Conservation (phyloP, 164 flowering plant genomes). For the Platanus orientalis region DNA sequence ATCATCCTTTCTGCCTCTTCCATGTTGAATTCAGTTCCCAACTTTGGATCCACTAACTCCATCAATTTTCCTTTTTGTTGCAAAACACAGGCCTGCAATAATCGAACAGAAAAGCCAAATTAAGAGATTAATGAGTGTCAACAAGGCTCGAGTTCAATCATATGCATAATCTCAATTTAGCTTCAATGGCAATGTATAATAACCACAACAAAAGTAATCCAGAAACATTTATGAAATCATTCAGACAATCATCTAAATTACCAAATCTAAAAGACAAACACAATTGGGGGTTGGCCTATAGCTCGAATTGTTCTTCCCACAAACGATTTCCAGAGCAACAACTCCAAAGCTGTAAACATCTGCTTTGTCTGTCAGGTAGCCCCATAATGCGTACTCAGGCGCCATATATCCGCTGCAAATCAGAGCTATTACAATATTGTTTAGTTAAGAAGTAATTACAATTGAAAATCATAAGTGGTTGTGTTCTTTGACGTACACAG, state of each 20-base stretch:
- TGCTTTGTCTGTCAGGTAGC: not conserved
- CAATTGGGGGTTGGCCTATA: not conserved
- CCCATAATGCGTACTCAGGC: not conserved
- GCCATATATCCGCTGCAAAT: not conserved
- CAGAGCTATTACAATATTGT: not conserved
- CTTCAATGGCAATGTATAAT: no score
- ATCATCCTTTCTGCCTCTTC: constrained; percentile 52
- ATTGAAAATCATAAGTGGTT: not conserved
- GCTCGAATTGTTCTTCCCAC: not conserved
- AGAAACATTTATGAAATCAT: no score
- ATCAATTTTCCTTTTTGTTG: constrained; percentile 45
- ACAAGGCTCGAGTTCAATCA: no score
- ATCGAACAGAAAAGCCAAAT: no score
- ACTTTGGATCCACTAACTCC: constrained; percentile 50
- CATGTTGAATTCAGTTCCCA: constrained; percentile 42
- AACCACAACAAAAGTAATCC: no score
- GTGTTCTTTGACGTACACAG: constrained; percentile 51
- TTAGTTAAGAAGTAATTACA: no score
- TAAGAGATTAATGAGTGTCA: not conserved
- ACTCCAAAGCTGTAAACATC: not conserved
- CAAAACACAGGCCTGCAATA: constrained; percentile 52
- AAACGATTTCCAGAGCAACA: not conserved
- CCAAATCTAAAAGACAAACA: not conserved
- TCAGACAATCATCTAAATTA: not conserved
- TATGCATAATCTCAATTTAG: no score